Conservation (phyloP, 208 protist genomes). For the Trypanosoma rangeli region DNA sequence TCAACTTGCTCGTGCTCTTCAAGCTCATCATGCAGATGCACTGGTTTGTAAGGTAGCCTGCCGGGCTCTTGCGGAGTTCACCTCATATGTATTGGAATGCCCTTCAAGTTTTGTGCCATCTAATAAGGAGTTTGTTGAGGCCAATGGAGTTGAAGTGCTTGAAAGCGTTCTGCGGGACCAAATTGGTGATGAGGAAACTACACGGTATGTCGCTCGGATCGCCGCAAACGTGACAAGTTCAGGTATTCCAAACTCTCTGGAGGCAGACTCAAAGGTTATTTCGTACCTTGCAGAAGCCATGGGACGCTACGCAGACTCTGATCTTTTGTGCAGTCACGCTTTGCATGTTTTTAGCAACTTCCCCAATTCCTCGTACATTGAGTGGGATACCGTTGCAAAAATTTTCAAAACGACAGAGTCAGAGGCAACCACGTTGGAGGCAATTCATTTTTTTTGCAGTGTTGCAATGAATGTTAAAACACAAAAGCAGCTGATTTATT, state of each 20-base stretch:
- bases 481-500: constrained; percentile 76
- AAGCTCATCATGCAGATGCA: constrained; percentile 49
- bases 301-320: constrained; percentile 54
- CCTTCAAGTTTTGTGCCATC: constrained; percentile 66
- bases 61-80: constrained; percentile 84
- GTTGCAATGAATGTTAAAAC: constrained; percentile 88
- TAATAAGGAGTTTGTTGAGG: constrained; percentile 73
- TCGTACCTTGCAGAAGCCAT: constrained; percentile 71
- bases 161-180: constrained; percentile 70
- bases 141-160: constrained; percentile 62
- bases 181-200: constrained; percentile 71
- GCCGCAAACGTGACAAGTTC: constrained; percentile 79
- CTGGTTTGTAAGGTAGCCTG: constrained; percentile 50
- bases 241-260: constrained; percentile 41
- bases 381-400: constrained; percentile 65
- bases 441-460: constrained; percentile 76
- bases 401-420: constrained; percentile 69
- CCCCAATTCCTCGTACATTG: constrained; percentile 70
- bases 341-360: constrained; percentile 84
- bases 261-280: constrained; percentile 59
- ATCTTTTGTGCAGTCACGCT: constrained; percentile 70
- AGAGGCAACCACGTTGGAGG: constrained; percentile 63
- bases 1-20: constrained; percentile 63
- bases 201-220: constrained; percentile 65
- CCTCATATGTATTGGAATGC: constrained; percentile 75